Evolutionary conservation across 2,329 filamentous ascomycete species (phyloP).

Genomic region (Didymella glomerata): DNA sequence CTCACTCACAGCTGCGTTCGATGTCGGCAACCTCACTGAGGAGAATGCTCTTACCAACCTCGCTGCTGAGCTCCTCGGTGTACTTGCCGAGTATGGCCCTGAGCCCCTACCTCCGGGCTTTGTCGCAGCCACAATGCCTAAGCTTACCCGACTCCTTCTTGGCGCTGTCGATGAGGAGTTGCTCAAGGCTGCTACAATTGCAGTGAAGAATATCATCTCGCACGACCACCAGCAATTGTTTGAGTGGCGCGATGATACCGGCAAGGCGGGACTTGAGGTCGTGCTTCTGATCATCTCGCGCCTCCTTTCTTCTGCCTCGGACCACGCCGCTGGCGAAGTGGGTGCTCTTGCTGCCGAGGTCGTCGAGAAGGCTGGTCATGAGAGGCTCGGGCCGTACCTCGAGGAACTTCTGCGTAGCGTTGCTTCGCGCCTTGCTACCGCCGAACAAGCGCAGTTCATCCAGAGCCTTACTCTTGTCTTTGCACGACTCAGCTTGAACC

Average conservation of each 20-base stretch:
- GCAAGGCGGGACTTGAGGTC: constrained; percentile 85
- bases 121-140: constrained; percentile 84
- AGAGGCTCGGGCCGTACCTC: constrained; percentile 88
- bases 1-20: constrained; percentile 86
- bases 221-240: constrained; percentile 93
- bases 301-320: constrained; percentile 80
- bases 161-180: constrained; percentile 87
- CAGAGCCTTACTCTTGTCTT: constrained; percentile 96
- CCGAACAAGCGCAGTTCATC: constrained; percentile 87
- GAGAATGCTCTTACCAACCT: constrained; percentile 87
- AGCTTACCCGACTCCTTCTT: constrained; percentile 82
- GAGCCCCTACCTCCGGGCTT: constrained; percentile 88
- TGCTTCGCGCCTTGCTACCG: constrained; percentile 81
- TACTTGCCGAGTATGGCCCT: constrained; percentile 81
- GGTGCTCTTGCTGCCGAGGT: constrained; percentile 92
- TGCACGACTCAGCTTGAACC: constrained; percentile 84
- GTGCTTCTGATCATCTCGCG: constrained; percentile 92
- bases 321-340: constrained; percentile 94
- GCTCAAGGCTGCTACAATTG: constrained; percentile 83
- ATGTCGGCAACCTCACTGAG: constrained; percentile 84
- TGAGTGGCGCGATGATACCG: constrained; percentile 79
- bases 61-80: constrained; percentile 82
- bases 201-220: constrained; percentile 86
- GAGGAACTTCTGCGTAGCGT: constrained; percentile 89
- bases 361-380: constrained; percentile 92